phyloP scores from a whole-genome alignment of 495 filamentous ascomycete species.

The Delitschia confertaspora region DNA sequence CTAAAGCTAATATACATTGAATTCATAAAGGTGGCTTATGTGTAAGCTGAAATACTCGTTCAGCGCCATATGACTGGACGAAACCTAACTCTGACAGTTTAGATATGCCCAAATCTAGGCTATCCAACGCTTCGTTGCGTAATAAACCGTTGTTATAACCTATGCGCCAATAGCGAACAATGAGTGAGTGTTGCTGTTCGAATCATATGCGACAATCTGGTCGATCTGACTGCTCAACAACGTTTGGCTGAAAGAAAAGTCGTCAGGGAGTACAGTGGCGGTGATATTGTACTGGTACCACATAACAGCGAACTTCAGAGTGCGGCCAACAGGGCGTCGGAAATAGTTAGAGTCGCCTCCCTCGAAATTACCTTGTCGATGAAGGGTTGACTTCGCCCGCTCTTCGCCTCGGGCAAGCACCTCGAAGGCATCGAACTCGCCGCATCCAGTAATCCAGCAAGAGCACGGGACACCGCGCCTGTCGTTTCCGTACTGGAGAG shows the following conservation, averaged over 20 bases:
- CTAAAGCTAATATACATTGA: too few relatives aligned
- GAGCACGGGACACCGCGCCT: constrained; percentile 42
- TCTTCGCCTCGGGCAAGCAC: constrained; percentile 44
- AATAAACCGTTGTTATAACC: too few relatives aligned
- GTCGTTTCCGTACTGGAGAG: constrained; percentile 50
- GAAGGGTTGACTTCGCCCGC: constrained; percentile 50
- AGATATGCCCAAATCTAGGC: too few relatives aligned
- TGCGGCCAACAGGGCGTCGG: constrained; percentile 43
- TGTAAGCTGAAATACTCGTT: too few relatives aligned
- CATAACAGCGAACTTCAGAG: constrained; percentile 53
- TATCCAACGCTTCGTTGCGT: too few relatives aligned
- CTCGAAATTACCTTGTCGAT: constrained; percentile 40
- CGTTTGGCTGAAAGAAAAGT: constrained; percentile 8
- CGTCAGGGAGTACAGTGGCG: constrained; percentile 36
- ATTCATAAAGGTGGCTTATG: too few relatives aligned
- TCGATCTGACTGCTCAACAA: constrained; percentile 5
- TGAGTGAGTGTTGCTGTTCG: constrained; percentile 15
- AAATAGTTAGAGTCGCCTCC: constrained; percentile 58
- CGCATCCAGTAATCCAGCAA: constrained; percentile 61
- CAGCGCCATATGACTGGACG: too few relatives aligned
- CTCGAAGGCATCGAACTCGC: constrained; percentile 66
- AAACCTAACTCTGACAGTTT: too few relatives aligned
- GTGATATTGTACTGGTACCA: constrained; percentile 42
- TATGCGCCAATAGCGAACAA: constrained; percentile 15
- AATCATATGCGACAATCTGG: constrained; percentile 14